Conservation (phyloP, 148 eudicot species). For the Camellia granthamiana region DNA sequence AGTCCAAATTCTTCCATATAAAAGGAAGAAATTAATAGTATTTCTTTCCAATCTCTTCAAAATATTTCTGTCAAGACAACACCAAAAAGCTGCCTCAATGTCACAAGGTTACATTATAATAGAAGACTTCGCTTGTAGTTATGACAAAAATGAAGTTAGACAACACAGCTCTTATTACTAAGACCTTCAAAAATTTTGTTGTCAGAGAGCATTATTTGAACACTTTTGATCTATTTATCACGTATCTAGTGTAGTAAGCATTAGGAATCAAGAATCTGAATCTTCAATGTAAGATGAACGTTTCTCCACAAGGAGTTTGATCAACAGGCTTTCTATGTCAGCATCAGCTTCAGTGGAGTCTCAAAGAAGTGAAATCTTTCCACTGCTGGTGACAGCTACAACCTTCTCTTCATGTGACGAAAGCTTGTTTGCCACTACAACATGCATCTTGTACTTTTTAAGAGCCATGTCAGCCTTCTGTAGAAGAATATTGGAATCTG, state of each 20-base stretch:
- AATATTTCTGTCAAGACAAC: too few relatives aligned
- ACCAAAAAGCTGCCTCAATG: too few relatives aligned
- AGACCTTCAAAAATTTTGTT: too few relatives aligned
- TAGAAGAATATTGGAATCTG: slow-evolving; percentile 70
- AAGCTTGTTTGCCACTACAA: slow-evolving; percentile 93
- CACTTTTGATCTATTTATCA: background rate
- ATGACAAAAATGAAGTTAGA: background rate
- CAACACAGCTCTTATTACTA: too few relatives aligned
- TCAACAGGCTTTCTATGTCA: slow-evolving; percentile 74
- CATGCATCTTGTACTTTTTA: slow-evolving; percentile 76
- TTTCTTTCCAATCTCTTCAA: too few relatives aligned
- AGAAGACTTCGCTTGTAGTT: too few relatives aligned
- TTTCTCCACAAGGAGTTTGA: slow-evolving; percentile 62
- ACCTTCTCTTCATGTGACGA: slow-evolving; percentile 85
- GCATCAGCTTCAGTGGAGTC: slow-evolving; percentile 46
- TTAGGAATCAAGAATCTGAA: slow-evolving; percentile 8
- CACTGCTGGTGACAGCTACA: slow-evolving; percentile 52
- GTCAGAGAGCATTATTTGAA: background rate
- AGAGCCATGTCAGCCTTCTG: slow-evolving; percentile 83
- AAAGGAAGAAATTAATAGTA: too few relatives aligned
- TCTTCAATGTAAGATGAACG: slow-evolving; percentile 54
- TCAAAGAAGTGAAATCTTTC: slow-evolving; percentile 53
- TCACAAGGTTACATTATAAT: too few relatives aligned
- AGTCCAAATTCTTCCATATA: too few relatives aligned
- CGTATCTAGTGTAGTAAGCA: slow-evolving; percentile 1